Evolutionary conservation across 2,329 filamentous ascomycete genomes (phyloP).

Genomic region (Penicillium sp.): DNA sequence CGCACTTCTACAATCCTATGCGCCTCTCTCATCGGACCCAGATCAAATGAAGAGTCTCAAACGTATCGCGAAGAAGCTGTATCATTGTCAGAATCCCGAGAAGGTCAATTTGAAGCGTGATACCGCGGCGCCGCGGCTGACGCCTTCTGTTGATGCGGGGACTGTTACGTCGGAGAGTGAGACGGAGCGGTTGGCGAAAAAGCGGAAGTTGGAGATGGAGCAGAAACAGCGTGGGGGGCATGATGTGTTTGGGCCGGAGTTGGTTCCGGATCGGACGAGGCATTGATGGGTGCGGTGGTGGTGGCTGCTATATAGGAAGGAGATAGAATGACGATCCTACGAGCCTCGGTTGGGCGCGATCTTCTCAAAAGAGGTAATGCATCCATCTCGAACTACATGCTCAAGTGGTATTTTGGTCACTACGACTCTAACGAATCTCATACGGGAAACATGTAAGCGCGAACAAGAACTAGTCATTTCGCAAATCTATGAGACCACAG

Average conservation of each 20-base stretch:
- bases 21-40: conserved; percentile 45
- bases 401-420: not conserved
- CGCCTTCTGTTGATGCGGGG: conserved; percentile 30
- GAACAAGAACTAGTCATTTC: conserved; percentile 9
- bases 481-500: conserved; percentile 7
- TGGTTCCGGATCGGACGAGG: conserved; percentile 44
- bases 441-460: not conserved
- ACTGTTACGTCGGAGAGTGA: conserved; percentile 43
- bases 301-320: not conserved
- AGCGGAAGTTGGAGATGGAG: conserved; percentile 45
- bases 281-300: conserved; percentile 11
- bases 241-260: conserved; percentile 47
- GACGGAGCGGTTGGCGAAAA: conserved; percentile 48
- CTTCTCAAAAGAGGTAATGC: not conserved
- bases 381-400: not conserved
- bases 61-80: conserved; percentile 57
- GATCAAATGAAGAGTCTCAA: conserved; percentile 51
- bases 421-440: not conserved
- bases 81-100: conserved; percentile 56
- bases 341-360: not conserved
- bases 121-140: conserved; percentile 36
- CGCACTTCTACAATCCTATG: conserved; percentile 48
- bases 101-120: conserved; percentile 54
- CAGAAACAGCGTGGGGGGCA: conserved; percentile 29
- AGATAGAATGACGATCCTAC: not conserved